Conservation (phyloP, 2,329 filamentous ascomycete genomes). For the Triangularia setosa region DNA sequence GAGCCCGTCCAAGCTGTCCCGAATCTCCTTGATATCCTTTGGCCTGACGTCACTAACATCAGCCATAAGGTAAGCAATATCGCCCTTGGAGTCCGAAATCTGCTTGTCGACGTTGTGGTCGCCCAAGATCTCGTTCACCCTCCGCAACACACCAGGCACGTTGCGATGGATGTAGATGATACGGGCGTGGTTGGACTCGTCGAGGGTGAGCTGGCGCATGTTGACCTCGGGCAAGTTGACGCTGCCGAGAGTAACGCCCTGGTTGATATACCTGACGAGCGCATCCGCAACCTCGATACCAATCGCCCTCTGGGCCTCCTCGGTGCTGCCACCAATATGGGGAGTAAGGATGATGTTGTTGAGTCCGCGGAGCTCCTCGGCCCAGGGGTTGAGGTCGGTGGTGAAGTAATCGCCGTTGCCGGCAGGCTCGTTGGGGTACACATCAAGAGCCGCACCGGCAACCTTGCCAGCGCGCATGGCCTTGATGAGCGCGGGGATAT, state of each 20-base stretch:
- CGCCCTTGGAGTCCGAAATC: constrained; percentile 91
- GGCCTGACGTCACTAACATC: constrained; percentile 86
- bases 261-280: constrained; percentile 91
- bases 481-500: constrained; percentile 87
- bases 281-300: constrained; percentile 88
- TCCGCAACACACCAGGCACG: constrained; percentile 87
- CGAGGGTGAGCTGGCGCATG: constrained; percentile 82
- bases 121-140: constrained; percentile 90
- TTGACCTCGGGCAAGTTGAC: constrained; percentile 97
- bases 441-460: constrained; percentile 91
- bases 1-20: constrained; percentile 75
- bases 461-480: constrained; percentile 82
- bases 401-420: constrained; percentile 96
- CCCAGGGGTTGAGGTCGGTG: constrained; percentile 76
- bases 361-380: constrained; percentile 74
- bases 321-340: constrained; percentile 95
- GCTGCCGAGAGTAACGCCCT: constrained; percentile 83
- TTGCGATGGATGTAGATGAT: constrained; percentile 97
- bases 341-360: constrained; percentile 95
- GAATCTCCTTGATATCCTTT: constrained; percentile 79
- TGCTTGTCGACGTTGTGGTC: constrained; percentile 99
- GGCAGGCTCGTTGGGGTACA: constrained; percentile 89
- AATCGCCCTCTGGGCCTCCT: constrained; percentile 95
- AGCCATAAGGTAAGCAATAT: constrained; percentile 96
- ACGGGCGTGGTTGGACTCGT: constrained; percentile 84